Evolutionary conservation across 345 rosid genomes (phyloP).

Genomic region (Eucalyptus regnans): DNA sequence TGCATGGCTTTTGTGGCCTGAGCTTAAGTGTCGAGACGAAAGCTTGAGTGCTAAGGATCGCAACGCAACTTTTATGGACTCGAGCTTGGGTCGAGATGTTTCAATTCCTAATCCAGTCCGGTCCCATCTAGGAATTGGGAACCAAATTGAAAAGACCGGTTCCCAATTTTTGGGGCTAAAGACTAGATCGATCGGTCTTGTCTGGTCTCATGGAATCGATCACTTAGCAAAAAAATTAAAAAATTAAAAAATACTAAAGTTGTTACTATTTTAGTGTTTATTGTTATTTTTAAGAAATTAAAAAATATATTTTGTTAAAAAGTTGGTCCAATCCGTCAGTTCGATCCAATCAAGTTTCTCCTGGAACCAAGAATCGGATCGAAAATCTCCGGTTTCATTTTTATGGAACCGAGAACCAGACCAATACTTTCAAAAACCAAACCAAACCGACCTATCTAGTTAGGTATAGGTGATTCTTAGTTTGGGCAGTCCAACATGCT

Average conservation of each 20-base stretch:
- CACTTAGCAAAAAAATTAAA: too few species aligned
- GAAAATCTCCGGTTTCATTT: too few species aligned
- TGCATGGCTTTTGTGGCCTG: fast-evolving
- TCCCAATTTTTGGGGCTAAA: too few species aligned
- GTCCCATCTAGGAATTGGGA: fast-evolving
- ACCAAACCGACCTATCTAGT: fast-evolving
- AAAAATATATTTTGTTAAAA: too few species aligned
- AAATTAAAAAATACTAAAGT: too few species aligned
- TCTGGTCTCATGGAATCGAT: fast-evolving
- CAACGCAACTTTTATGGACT: fast-evolving
- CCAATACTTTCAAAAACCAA: fast-evolving
- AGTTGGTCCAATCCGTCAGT: fast-evolving
- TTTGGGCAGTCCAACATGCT: fast-evolving
- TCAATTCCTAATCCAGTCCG: fast-evolving
- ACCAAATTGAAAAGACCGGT: fast-evolving
- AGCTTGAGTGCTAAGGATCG: too few species aligned
- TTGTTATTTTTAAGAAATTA: too few species aligned
- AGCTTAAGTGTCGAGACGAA: too few species aligned
- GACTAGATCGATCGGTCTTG: fast-evolving
- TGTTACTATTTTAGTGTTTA: too few species aligned
- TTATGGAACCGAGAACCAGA: fast-evolving
- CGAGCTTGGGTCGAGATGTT: too few species aligned
- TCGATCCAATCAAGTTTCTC: too few species aligned
- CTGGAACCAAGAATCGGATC: fast-evolving
- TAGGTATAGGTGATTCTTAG: fast-evolving